Percentiles rank a stretch among this genome's conserved stretches.
These are phyloP conservation scores for Monilinia polystroma DNA, from an alignment of 2,329 filamentous ascomycete species.

Conservation along the genomic window DNA sequence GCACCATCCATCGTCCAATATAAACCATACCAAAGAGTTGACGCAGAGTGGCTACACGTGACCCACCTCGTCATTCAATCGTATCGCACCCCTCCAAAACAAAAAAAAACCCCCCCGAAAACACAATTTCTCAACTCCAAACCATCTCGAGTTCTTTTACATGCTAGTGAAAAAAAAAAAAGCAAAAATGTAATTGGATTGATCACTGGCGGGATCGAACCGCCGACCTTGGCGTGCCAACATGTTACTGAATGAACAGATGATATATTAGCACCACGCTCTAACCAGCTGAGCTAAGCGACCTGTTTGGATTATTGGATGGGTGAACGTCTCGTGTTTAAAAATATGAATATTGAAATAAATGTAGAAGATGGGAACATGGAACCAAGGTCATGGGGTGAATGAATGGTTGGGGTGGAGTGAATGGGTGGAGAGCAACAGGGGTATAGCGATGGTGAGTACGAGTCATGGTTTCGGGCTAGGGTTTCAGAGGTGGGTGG, in stretches of 20 bases:
- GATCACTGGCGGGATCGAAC: constrained; percentile 8
- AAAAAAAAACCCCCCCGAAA: background rate
- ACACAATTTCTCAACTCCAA: background rate
- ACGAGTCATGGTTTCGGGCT: background rate
- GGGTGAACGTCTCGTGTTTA: rapidly evolving
- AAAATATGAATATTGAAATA: background rate
- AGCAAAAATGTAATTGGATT: background rate
- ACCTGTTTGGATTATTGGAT: background rate
- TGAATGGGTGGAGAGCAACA: background rate
- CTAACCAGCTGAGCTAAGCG: constrained; percentile 16
- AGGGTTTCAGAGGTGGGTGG: background rate
- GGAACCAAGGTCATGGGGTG: too few species aligned
- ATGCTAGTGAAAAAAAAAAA: background rate
- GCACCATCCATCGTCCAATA: too few species aligned
- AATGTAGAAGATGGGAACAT: too few species aligned
- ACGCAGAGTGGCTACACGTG: background rate
- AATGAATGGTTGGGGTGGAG: background rate
- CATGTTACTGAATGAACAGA: background rate
- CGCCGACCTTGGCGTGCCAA: constrained; percentile 1
- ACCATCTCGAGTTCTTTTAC: background rate
- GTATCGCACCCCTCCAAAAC: background rate
- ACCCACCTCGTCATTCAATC: background rate
- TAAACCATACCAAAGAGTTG: too few species aligned
- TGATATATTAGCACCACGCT: constrained; percentile 16
- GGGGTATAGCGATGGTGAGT: background rate